These are phyloP conservation scores for Sporothrix inflata DNA, from an alignment of 2,329 filamentous ascomycete genomes.

Conservation along the genomic window DNA sequence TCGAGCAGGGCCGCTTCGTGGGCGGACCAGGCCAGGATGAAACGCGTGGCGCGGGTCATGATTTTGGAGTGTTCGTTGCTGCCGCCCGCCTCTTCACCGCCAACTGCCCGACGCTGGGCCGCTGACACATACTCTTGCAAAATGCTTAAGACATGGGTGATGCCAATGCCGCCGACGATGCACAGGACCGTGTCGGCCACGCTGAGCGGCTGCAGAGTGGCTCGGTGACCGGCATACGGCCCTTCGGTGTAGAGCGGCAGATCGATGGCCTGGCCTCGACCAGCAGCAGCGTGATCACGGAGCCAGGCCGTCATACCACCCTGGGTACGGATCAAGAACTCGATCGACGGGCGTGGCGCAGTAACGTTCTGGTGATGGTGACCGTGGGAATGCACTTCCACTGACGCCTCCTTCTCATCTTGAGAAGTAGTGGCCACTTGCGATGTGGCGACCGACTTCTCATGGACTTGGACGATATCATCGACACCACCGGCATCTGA, in stretches of 20 bases:
- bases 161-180: constrained; percentile 8
- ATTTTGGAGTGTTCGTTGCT: not conserved
- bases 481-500: not conserved
- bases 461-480: not conserved
- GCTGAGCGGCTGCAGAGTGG: constrained; percentile 4
- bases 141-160: constrained; percentile 9
- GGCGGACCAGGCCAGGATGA: constrained; percentile 3
- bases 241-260: constrained; percentile 1
- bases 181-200: constrained; percentile 4
- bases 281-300: not conserved
- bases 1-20: not conserved
- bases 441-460: not conserved
- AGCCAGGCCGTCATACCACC: constrained; percentile 14
- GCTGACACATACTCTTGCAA: constrained; percentile 5
- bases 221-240: constrained; percentile 1
- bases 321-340: not conserved
- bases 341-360: not conserved
- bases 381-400: not conserved
- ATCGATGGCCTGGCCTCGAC: not conserved
- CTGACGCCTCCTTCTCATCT: not conserved
- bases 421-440: not conserved
- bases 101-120: not conserved
- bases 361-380: not conserved
- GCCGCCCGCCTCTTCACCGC: not conserved
- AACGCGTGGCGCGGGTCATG: not conserved